Conservation (phyloP, 192 early-diverging fungal species). For the Entomortierella parvispora region DNA sequence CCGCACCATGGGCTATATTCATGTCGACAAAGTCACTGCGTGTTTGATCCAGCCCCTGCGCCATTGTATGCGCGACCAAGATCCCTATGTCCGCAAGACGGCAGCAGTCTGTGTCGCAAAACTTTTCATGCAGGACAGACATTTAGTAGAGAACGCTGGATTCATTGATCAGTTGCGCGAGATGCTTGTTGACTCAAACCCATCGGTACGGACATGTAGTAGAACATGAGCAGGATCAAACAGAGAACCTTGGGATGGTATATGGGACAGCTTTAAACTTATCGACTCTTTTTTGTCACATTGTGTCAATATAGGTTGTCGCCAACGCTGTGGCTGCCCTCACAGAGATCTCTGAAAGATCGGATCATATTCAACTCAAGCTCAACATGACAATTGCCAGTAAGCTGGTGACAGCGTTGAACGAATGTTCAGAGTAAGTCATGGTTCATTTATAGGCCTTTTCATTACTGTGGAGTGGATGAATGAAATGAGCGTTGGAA, state of each 20-base stretch:
- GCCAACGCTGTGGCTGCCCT: slow-evolving; percentile 95
- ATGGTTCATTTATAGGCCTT: neutral
- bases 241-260: too few relatives aligned
- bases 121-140: slow-evolving; percentile 89
- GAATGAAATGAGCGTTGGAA: neutral
- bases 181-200: slow-evolving; percentile 90
- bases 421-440: slow-evolving; percentile 93
- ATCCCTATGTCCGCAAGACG: slow-evolving; percentile 98
- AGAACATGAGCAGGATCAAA: too few relatives aligned
- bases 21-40: slow-evolving; percentile 90
- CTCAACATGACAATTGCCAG: slow-evolving; percentile 88
- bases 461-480: neutral
- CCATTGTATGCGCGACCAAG: slow-evolving; percentile 82
- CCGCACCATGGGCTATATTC: slow-evolving; percentile 97
- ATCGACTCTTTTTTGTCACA: neutral
- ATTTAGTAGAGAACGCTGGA: slow-evolving; percentile 85
- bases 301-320: slow-evolving; percentile 76
- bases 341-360: slow-evolving; percentile 93
- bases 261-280: neutral
- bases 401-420: slow-evolving; percentile 92
- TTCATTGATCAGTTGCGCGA: slow-evolving; percentile 91
- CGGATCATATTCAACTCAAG: slow-evolving; percentile 84
- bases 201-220: slow-evolving; percentile 85
- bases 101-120: slow-evolving; percentile 95
- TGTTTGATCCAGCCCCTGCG: slow-evolving; percentile 88